Evolutionary conservation across 306 rosid species (phyloP).

Genomic region (Cucumis cinereus): DNA sequence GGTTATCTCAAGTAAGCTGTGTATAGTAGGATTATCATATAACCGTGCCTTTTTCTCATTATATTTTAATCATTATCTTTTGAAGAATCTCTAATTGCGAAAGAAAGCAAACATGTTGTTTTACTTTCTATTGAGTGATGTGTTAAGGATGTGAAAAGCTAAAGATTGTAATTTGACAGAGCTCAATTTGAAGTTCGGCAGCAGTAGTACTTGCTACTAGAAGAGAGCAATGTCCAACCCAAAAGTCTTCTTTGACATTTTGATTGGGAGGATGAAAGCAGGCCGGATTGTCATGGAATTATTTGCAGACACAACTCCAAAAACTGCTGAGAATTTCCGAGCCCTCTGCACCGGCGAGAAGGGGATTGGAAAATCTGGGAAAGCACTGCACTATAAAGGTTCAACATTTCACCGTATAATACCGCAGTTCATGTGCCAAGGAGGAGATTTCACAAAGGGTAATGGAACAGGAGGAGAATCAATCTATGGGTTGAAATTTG

Average conservation of each 20-base stretch:
- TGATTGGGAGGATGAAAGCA: slow-evolving; percentile 61
- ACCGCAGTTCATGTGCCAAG: slow-evolving; percentile 76
- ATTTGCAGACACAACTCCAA: slow-evolving; percentile 61
- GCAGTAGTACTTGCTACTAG: neutral
- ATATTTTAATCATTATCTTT: neutral
- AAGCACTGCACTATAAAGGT: slow-evolving; percentile 59
- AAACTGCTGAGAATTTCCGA: slow-evolving; percentile 82
- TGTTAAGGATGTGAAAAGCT: neutral
- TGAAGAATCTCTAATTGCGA: neutral
- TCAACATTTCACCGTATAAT: slow-evolving; percentile 69
- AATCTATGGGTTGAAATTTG: slow-evolving; percentile 55
- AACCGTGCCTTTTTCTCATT: neutral
- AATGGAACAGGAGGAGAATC: slow-evolving; percentile 92
- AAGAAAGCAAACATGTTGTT: neutral
- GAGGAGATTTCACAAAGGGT: slow-evolving; percentile 76
- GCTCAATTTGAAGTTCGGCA: neutral
- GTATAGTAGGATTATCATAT: too few species aligned
- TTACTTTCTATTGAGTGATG: neutral
- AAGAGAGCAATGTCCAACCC: slow-evolving; percentile 50
- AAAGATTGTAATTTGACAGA: neutral
- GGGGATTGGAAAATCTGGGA: slow-evolving; percentile 57
- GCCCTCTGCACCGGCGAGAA: slow-evolving; percentile 79
- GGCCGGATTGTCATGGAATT: slow-evolving; percentile 72
- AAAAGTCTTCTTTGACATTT: slow-evolving; percentile 68
- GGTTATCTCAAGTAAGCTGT: neutral